Evolutionary conservation across 73 alveolate species (phyloP), one percentile per base, ranked within the genome.

Genomic region (Paramecium caudatum): DNA sequence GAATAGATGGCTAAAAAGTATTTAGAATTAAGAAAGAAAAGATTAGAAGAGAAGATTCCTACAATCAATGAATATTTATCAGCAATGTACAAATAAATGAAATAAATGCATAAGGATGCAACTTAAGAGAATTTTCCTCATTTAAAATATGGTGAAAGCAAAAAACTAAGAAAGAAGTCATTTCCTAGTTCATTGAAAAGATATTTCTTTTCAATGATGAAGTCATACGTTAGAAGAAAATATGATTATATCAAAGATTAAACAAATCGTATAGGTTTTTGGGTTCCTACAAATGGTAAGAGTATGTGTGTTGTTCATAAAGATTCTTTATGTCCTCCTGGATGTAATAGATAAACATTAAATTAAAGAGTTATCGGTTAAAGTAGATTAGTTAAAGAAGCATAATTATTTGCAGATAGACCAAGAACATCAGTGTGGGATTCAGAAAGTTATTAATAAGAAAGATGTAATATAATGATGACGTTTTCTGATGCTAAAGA

Each of bases 401-500:
- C 62, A 65, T 34, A 36, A 63, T 23, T 70, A 5, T 36, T 21
- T 39, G 90, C 74, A 9, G 46, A 86, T 47, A 62, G 68, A 16
- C 68, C 47, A 21, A 43, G 65, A 39, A 86, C 90, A n/a, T 63
- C 69, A 41, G 84, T 86, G 13, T 93, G 96, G 96, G 88, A 93
- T 19, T 37, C 91, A 25, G 92, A 83, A 37, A 96, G 91, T 46
- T 86, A 93, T 80, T 68, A 74, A 41, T 92, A 94, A 32, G 94
- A 92, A 25, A 90, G 93, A 82, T 91, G 88, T 34, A 91, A 95
- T 47, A 95, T 97, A 4, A 91, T 96, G 92, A 97, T 97, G 99
- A 91, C 96, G 30, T 86, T 90, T 49, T 96, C 95, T 33, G 99
- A 97, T 46, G 96, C 96, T 0, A 94, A 91, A 84, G 97, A 97